Evolutionary conservation across 306 rosid species (phyloP).

Genomic region (Castanea crenata): DNA sequence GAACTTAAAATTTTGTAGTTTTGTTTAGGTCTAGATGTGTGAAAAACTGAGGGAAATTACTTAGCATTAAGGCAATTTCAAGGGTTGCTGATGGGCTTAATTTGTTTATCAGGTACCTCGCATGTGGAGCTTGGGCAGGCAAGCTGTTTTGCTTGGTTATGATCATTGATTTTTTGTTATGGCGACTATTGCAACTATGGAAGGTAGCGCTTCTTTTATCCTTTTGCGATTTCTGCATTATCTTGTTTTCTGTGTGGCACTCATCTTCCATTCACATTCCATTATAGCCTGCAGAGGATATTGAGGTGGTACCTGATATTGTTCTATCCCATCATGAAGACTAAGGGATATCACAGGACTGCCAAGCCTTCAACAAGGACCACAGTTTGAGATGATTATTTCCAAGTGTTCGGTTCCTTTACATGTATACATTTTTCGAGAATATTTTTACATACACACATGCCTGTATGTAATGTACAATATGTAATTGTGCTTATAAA

Average conservation of each 20-base stretch:
- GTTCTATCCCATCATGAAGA: constrained; percentile 33
- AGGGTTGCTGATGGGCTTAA: constrained; percentile 15
- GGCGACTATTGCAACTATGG: constrained; percentile 69
- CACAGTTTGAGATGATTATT: too few species aligned
- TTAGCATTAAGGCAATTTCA: background rate
- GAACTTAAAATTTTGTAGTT: too few species aligned
- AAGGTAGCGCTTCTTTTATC: constrained; percentile 46
- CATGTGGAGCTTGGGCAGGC: constrained; percentile 89
- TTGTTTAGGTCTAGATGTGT: too few species aligned
- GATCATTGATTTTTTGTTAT: constrained; percentile 73
- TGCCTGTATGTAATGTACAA: too few species aligned
- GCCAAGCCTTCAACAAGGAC: background rate
- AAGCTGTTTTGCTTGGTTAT: constrained; percentile 86
- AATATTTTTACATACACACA: too few species aligned
- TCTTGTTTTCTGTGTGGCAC: background rate
- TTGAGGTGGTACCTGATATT: constrained; percentile 61
- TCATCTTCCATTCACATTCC: constrained; percentile 8
- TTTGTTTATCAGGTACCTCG: constrained; percentile 59
- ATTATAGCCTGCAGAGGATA: constrained; percentile 61
- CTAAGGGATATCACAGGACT: constrained; percentile 14
- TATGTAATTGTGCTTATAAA: too few species aligned
- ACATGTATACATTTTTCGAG: too few species aligned
- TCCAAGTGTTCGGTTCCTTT: too few species aligned
- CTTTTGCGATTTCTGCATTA: constrained; percentile 2
- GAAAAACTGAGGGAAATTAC: too few species aligned